phyloP scores from a whole-genome alignment of 768 basidiomycete genomes.

The Kwoniella newhampshirensis region DNA sequence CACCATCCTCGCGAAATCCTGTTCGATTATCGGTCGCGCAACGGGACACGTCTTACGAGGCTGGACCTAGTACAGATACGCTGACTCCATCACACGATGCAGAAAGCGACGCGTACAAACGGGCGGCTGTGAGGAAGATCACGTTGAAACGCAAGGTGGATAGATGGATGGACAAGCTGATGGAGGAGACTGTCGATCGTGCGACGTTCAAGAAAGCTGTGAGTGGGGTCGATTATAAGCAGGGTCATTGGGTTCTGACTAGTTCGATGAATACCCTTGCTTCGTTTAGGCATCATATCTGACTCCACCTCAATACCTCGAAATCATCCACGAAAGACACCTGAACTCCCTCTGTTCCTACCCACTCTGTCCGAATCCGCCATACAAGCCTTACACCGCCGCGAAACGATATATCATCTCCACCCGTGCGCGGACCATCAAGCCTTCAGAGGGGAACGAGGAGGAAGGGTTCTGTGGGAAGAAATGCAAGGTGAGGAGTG shows the following conservation, averaged over 20 bases:
- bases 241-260: neutral
- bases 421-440: constrained; percentile 26
- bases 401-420: constrained; percentile 28
- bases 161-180: constrained; percentile 45
- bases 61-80: neutral
- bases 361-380: constrained; percentile 38
- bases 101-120: neutral
- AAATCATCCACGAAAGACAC: constrained; percentile 48
- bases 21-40: constrained; percentile 8
- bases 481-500: constrained; percentile 35
- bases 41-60: neutral
- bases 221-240: constrained; percentile 10
- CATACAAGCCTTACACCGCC: constrained; percentile 32
- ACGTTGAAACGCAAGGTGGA: constrained; percentile 38
- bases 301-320: constrained; percentile 39
- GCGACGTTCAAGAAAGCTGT: constrained; percentile 40
- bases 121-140: constrained; percentile 17
- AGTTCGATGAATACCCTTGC: neutral
- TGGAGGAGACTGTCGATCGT: constrained; percentile 41
- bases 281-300: constrained; percentile 31
- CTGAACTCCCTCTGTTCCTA: constrained; percentile 47
- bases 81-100: neutral
- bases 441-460: constrained; percentile 35
- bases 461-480: constrained; percentile 47
- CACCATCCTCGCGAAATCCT: constrained; percentile 9